Percentiles rank a stretch among this genome's conserved stretches.
These are phyloP conservation scores for Paulownia fortunei DNA, from an alignment of 257 asterid genomes.

Conservation along the genomic window DNA sequence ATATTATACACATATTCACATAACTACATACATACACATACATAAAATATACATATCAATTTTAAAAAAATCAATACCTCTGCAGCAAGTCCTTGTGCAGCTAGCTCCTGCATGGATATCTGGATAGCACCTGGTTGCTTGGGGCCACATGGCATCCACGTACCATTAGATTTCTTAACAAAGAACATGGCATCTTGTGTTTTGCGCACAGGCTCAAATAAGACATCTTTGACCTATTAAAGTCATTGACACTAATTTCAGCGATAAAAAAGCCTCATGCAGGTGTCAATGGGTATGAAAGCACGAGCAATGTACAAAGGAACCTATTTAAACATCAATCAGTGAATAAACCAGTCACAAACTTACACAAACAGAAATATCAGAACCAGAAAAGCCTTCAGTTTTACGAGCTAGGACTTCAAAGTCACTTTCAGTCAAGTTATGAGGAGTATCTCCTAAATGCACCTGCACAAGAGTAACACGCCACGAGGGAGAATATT, in stretches of 20 bases:
- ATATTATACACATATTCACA: background rate
- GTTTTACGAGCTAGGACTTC: slow-evolving; percentile 67
- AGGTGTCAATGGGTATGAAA: background rate
- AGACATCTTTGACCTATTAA: slow-evolving; percentile 88
- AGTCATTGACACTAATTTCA: slow-evolving; percentile 18
- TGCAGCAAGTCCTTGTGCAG: slow-evolving; percentile 78
- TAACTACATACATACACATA: background rate
- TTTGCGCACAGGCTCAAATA: slow-evolving; percentile 96
- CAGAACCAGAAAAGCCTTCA: slow-evolving; percentile 87
- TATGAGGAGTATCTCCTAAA: slow-evolving; percentile 83
- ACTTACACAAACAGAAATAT: slow-evolving; percentile 78
- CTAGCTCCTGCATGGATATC: slow-evolving; percentile 90
- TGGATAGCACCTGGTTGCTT: slow-evolving; percentile 84
- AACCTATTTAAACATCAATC: slow-evolving; percentile 3
- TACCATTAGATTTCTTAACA: slow-evolving; percentile 57
- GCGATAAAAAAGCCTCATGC: background rate
- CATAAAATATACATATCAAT: background rate
- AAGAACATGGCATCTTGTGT: slow-evolving; percentile 97
- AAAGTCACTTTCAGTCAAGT: slow-evolving; percentile 71
- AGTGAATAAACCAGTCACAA: background rate
- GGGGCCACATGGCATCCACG: slow-evolving; percentile 94
- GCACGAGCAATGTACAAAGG: background rate
- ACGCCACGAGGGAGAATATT: background rate
- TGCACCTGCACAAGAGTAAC: slow-evolving; percentile 59
- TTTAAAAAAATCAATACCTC: slow-evolving; percentile 51